Base-by-base conservation (phyloP, 129 eudicot genomes). In the Oenanthe sinensis region DNA sequence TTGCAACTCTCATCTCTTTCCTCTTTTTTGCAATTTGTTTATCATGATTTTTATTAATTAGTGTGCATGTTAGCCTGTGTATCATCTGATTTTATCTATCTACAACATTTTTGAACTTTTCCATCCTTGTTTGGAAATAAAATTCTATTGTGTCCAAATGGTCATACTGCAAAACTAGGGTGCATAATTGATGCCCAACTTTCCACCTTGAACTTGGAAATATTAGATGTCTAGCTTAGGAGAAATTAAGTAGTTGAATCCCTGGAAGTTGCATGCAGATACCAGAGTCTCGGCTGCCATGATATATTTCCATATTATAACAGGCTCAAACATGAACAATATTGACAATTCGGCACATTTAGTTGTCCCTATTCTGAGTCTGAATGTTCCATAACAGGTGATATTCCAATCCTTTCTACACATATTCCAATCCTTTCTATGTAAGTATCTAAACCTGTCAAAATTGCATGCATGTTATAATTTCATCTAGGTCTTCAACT, bases 281-380 rank as follows among this genome's bases (percentile, higher is more conserved):
- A 87, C 79, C 92, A 88, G 70, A 81, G 70, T 80, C 85, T 87
- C 26, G 97, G 98, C 12, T 93, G 98, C 77, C 85, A 87, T 9
- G 95, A 88, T 75, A 87, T 91, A 70, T 93, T 88, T 65, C 91
- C 92, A 26, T 91, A 88, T 85, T 91, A 87, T 58, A 78, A 87
- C 78, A 89, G 89, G 85, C 87, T 88, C 50, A 93, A 91, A 81
- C 98, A 93, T 16, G 97, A 93, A 71, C 85, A 87, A 54, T 84
- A 82, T 69, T 93, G 97, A 52, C 86, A 82, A 20, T n/a, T n/a
- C n/a, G n/a, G n/a, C n/a, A 89, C 98, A 6, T 93, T 89, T 85
- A 89, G 79, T 70, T 93, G 98, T 79, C 97, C 98, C 20, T 93
- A 87, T 81, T 92, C 97, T 3, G 96, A 97, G 52, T 91, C 91